phyloP scores from a whole-genome alignment of 2,329 filamentous ascomycete species.

The Arthrinium phaeospermum region DNA sequence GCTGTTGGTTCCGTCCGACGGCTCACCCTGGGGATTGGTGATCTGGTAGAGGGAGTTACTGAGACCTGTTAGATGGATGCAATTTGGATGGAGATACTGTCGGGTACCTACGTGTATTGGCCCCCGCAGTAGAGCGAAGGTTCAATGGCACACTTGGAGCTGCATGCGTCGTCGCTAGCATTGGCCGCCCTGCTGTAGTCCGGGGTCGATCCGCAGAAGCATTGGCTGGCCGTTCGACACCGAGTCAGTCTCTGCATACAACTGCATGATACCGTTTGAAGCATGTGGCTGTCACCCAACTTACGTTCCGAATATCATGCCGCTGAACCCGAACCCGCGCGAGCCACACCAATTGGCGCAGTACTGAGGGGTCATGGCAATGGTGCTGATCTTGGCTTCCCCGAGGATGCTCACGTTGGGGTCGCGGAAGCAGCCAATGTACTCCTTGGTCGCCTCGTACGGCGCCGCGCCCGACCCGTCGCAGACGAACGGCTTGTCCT shows the following conservation, averaged over 20 bases:
- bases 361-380: constrained; percentile 20
- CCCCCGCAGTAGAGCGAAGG: constrained; percentile 9
- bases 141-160: constrained; percentile 8
- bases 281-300: not conserved
- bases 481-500: constrained; percentile 16
- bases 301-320: constrained; percentile 18
- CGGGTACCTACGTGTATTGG: not conserved
- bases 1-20: not conserved
- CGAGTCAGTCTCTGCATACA: not conserved
- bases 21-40: constrained; percentile 11
- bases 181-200: constrained; percentile 19
- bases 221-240: constrained; percentile 1
- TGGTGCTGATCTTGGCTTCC: constrained; percentile 19
- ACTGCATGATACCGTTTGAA: no score
- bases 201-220: constrained; percentile 11
- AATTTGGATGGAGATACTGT: not conserved
- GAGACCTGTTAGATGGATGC: not conserved
- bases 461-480: constrained; percentile 12
- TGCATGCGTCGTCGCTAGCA: constrained; percentile 7
- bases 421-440: constrained; percentile 12
- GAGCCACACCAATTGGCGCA: constrained; percentile 19
- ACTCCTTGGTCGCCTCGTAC: constrained; percentile 17
- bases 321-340: constrained; percentile 16
- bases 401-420: constrained; percentile 13
- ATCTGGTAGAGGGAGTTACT: constrained; percentile 17